phyloP scores from a whole-genome alignment of 169 alveolate genomes.

The Plasmodium inui region DNA sequence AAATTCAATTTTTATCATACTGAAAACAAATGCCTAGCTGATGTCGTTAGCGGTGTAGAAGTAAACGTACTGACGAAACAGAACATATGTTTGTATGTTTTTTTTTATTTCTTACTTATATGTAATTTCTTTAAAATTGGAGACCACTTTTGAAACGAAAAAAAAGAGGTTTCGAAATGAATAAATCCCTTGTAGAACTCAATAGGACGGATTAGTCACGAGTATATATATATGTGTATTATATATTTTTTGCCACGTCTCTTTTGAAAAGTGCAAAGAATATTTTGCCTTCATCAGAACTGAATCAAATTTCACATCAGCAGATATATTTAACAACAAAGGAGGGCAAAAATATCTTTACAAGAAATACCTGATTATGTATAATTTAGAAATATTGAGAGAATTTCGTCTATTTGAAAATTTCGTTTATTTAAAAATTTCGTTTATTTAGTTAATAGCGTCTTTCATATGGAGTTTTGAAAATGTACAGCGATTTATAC shows the following conservation, averaged over 20 bases:
- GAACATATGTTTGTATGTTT: not conserved
- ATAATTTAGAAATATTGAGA: not conserved
- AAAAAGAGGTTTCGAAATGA: not conserved
- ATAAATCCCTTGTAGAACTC: not conserved
- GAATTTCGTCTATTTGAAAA: not conserved
- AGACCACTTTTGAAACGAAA: not conserved
- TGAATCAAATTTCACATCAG: not conserved
- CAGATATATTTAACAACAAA: not conserved
- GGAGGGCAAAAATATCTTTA: not conserved
- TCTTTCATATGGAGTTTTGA: not conserved
- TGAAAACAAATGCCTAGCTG: not conserved
- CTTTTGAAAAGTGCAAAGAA: not conserved
- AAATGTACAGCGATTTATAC: not conserved
- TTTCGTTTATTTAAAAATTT: not conserved
- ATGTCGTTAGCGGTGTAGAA: not conserved
- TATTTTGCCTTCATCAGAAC: not conserved
- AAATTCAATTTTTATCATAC: not conserved
- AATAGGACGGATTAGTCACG: not conserved
- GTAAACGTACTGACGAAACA: not conserved
- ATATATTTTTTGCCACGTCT: not conserved
- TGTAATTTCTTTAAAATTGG: not conserved
- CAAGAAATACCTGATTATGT: not conserved
- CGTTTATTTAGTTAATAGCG: not conserved
- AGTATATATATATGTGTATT: not conserved
- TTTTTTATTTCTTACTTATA: not conserved